Conservation (phyloP, 2,329 filamentous ascomycete species). For the Aspergillus sp. region DNA sequence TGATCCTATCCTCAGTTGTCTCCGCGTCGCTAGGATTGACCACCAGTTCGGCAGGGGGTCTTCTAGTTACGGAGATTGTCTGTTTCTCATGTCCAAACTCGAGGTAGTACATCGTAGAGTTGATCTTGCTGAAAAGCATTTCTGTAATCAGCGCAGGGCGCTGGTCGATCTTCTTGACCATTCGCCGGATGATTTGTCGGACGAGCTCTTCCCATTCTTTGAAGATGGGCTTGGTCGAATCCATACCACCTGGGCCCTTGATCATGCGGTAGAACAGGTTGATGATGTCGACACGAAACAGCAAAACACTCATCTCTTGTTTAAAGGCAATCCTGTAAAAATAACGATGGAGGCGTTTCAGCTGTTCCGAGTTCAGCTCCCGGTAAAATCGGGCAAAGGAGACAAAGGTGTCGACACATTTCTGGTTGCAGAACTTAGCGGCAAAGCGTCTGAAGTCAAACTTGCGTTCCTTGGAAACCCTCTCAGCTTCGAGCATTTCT, state of each 20-base stretch:
- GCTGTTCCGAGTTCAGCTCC: constrained; percentile 73
- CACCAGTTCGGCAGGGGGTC: constrained; percentile 76
- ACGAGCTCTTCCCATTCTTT: constrained; percentile 90
- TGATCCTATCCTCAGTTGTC: constrained; percentile 66
- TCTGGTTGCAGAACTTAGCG: constrained; percentile 76
- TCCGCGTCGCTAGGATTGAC: constrained; percentile 69
- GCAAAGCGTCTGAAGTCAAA: constrained; percentile 90
- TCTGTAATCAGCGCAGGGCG: constrained; percentile 84
- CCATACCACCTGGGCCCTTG: constrained; percentile 77
- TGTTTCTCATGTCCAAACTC: constrained; percentile 89
- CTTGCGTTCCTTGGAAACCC: constrained; percentile 75
- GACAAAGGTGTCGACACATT: constrained; percentile 84
- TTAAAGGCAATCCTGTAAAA: constrained; percentile 95
- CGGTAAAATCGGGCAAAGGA: constrained; percentile 74
- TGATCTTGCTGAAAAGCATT: constrained; percentile 91
- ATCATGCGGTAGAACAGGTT: constrained; percentile 86
- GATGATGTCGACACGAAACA: constrained; percentile 89
- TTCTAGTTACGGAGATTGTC: constrained; percentile 60
- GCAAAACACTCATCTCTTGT: constrained; percentile 81
- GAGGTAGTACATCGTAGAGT: constrained; percentile 76
- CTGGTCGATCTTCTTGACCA: constrained; percentile 80
- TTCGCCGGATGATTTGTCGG: constrained; percentile 76
- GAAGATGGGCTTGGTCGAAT: constrained; percentile 63
- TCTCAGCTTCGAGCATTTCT: constrained; percentile 68
- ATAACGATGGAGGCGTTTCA: constrained; percentile 90